Evolutionary conservation across 352 stramenopile genomes (phyloP).

Genomic region (Globisporangium lucens): DNA sequence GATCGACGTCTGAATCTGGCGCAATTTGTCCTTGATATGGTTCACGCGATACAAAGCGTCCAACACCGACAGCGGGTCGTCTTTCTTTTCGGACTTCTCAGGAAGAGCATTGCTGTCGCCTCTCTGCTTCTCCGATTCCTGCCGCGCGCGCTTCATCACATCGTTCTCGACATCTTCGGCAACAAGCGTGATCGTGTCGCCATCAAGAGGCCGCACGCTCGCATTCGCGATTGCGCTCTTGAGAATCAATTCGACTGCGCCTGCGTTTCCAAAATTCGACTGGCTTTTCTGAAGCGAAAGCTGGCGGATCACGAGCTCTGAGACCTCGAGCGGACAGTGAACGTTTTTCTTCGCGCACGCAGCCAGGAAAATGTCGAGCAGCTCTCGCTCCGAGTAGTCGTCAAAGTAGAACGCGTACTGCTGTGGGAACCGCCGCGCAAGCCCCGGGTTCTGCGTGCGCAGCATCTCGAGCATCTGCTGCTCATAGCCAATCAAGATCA

Average conservation of each 20-base stretch:
- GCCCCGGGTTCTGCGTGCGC: constrained; percentile 82
- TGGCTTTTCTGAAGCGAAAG: constrained; percentile 65
- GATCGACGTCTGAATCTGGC: constrained; percentile 54
- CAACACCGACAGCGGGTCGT: constrained; percentile 45
- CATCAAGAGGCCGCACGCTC: constrained; percentile 38
- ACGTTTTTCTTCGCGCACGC: constrained; percentile 53
- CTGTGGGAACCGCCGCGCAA: constrained; percentile 82
- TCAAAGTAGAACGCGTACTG: constrained; percentile 92
- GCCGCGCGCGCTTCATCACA: constrained; percentile 24
- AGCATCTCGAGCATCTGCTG: constrained; percentile 91
- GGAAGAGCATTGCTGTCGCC: background rate
- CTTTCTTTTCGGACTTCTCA: background rate
- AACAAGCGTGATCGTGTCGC: constrained; percentile 37
- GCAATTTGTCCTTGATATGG: constrained; percentile 51
- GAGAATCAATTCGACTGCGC: constrained; percentile 80
- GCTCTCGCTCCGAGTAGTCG: constrained; percentile 86
- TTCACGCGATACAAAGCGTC: constrained; percentile 62
- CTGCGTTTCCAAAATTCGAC: constrained; percentile 90
- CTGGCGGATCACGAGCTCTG: constrained; percentile 49
- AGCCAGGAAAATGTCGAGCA: constrained; percentile 70
- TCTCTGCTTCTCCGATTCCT: background rate
- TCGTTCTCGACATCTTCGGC: constrained; percentile 58
- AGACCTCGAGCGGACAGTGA: constrained; percentile 44
- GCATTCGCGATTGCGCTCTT: constrained; percentile 72
- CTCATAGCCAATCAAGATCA: constrained; percentile 91